Conservation (phyloP, 805 yeast species). For the Saccharomyces kudriavzevii region DNA sequence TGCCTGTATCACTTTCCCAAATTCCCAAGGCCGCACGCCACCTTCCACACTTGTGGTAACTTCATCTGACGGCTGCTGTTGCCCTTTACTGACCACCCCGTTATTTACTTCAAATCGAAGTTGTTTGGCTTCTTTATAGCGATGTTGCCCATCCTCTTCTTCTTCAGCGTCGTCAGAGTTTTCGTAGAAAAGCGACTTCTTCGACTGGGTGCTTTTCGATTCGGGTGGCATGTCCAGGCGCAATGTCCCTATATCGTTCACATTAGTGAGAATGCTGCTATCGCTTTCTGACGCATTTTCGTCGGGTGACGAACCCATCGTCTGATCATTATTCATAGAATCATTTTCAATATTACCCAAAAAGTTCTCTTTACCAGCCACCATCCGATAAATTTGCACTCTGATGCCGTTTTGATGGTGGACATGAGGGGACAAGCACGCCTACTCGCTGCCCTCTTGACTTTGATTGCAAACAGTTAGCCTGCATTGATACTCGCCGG, state of each 20-base stretch:
- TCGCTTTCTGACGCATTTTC: conserved; percentile 4
- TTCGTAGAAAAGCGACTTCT: conserved; percentile 8
- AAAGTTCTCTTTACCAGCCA: neutral
- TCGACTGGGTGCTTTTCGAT: neutral
- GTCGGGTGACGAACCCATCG: neutral
- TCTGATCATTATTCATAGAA: conserved; percentile 5
- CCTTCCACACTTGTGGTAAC: conserved; percentile 5
- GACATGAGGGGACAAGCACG: neutral
- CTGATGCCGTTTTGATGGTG: neutral
- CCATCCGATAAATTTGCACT: neutral
- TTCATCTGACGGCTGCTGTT: conserved; percentile 1
- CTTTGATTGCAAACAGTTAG: neutral
- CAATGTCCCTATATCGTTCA: conserved; percentile 9
- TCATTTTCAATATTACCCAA: conserved; percentile 5
- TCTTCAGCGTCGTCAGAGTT: conserved; percentile 8
- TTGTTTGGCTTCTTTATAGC: neutral
- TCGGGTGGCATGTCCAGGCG: conserved; percentile 9
- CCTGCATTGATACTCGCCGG: neutral
- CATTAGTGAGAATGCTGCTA: conserved; percentile 9
- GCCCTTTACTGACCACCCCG: neutral
- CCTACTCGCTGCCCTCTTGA: neutral
- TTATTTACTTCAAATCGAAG: conserved; percentile 5
- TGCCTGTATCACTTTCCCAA: conserved; percentile 14
- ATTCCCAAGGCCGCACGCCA: conserved; percentile 20
- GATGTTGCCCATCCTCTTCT: neutral